phyloP scores from a whole-genome alignment of 768 basidiomycete genomes.

The Leccinum sublutescens region DNA sequence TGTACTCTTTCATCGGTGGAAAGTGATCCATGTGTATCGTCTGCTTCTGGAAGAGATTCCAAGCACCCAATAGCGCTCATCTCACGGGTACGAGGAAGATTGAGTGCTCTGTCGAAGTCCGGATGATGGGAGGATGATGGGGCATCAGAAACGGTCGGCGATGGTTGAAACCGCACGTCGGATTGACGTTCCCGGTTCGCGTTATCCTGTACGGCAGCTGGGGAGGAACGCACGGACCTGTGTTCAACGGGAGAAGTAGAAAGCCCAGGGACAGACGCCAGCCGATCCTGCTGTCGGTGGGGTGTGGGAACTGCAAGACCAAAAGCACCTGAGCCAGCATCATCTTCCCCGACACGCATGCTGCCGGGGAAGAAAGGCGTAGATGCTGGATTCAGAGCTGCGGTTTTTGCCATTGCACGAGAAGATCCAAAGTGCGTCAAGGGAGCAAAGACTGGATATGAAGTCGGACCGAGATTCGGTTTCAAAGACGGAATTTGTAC shows the following conservation, averaged over 20 bases:
- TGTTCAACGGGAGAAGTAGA: slow-evolving; percentile 64
- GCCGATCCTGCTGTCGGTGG: slow-evolving; percentile 40
- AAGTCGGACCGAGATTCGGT: slow-evolving; percentile 5
- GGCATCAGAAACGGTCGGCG: slow-evolving; percentile 38
- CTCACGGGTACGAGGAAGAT: slow-evolving; percentile 46
- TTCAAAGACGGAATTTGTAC: neutral
- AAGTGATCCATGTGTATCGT: slow-evolving; percentile 44
- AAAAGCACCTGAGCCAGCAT: slow-evolving; percentile 40
- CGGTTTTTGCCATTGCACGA: slow-evolving; percentile 67
- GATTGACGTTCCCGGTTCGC: slow-evolving; percentile 19
- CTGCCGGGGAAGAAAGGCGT: slow-evolving; percentile 80
- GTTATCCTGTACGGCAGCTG: slow-evolving; percentile 53
- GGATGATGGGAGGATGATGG: slow-evolving; percentile 48
- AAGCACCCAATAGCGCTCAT: slow-evolving; percentile 48
- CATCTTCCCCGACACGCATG: slow-evolving; percentile 56
- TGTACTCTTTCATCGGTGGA: slow-evolving; percentile 27
- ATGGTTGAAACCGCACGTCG: slow-evolving; percentile 35
- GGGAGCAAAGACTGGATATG: slow-evolving; percentile 26
- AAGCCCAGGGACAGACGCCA: slow-evolving; percentile 51
- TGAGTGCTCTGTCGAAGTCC: slow-evolving; percentile 46
- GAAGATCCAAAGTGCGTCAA: slow-evolving; percentile 12
- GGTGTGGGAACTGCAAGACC: slow-evolving; percentile 47
- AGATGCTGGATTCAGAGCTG: slow-evolving; percentile 76
- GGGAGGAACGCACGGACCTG: slow-evolving; percentile 68
- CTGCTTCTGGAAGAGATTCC: slow-evolving; percentile 55